Base-by-base conservation (phyloP, 805 yeast genomes). In the Cyberlindnera suaveolens region DNA sequence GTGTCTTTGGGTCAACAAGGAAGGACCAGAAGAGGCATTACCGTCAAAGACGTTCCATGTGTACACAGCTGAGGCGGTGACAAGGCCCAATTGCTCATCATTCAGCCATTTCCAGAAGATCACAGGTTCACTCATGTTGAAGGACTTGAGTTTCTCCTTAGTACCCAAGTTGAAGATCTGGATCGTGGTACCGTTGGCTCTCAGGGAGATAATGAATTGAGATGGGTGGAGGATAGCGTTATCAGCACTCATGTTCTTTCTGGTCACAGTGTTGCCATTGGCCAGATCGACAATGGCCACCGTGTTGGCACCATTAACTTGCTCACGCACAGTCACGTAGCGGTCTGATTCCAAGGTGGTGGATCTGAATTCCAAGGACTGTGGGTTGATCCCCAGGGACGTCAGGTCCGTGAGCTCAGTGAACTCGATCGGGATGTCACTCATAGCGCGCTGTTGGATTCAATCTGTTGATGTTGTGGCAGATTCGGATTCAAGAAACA, bases 201-300 rank as follows among this genome's bases (percentile, higher is more conserved):
- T 79, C 52, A 93, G 78, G 14, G 96, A 88, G 56, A 93, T 89
- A 50, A 90, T 88, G 66, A 84, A 80, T 64, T 83, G 80, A n/a
- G 68, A 60, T 30, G 99, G 98, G 65, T 89, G 95, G 93, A 93
- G 82, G 61, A 93, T 93, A 40, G 97, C 98, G 49, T 89, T 85
- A 67, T 93, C 99, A 36, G 99, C 99, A 43, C 86, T 77, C 96
- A 93, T 93, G 64, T 86, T 85, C 67, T 93, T 91, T 61, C 95
- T 81, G 18, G 85, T 83, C 47, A 90, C 79, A 55, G 78, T 76
- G 66, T 86, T 86, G 69, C 80, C 80, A 61, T 85, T 80, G 51
- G 78, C 74, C 58, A 93, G 73, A 61, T 93, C 95, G 49, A 93
- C 78, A 57, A 93, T 93, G 36, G 96, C 96, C 42, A 95, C 98